Evolutionary conservation across 2,329 filamentous ascomycete genomes (phyloP), one percentile per base, ranked within the genome.

Genomic region (Tolypocladium amazonense): DNA sequence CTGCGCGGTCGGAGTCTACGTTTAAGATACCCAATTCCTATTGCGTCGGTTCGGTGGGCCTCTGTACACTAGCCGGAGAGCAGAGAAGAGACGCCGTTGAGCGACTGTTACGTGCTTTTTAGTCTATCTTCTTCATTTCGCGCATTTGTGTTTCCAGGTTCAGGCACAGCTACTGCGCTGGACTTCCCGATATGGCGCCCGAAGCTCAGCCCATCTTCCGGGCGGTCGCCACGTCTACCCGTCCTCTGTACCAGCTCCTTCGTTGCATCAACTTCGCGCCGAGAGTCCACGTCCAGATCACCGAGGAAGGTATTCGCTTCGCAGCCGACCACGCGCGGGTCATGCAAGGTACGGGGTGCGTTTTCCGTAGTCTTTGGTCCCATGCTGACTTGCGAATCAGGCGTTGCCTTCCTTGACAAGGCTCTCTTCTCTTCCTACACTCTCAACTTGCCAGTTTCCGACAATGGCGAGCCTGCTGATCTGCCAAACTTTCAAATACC

Each of bases 1-100:
- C 77, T 99, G 94, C 77, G 94, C 92, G 62, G 94, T 94, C 73
- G 94, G 94, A 73, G 94, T 99, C 72, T 97, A 99, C 86, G 91
- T 99, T 75, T 99, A 85, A 80, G 73, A 84, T 77, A 79, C 76
- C 77, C 74, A 68, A 61, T 64, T 62, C 71, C 62, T 64, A 65
- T 58, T 66, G 27, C 14, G 30, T 35, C 65, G 65, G 62, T 60
- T 58, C 64, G 66, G 65, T 64, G 65, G 62, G 66, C 64, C 65
- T 64, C 63, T 74, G 72, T 74, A 75, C 63, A 71, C 65, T 75
- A 75, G 70, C 70, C 69, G 69, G 66, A 69, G 66, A 63, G 69
- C 64, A 64, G 70, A 70, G 62, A 71, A 64, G 70, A 69, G 63
- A 63, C 63, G 67, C 65, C 60, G 62, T 63, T 66, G 64, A 66